Percentiles rank a stretch among this genome's conserved stretches.
phyloP scores from a whole-genome alignment of 441 rosid species.

The Gossypium davidsonii region DNA sequence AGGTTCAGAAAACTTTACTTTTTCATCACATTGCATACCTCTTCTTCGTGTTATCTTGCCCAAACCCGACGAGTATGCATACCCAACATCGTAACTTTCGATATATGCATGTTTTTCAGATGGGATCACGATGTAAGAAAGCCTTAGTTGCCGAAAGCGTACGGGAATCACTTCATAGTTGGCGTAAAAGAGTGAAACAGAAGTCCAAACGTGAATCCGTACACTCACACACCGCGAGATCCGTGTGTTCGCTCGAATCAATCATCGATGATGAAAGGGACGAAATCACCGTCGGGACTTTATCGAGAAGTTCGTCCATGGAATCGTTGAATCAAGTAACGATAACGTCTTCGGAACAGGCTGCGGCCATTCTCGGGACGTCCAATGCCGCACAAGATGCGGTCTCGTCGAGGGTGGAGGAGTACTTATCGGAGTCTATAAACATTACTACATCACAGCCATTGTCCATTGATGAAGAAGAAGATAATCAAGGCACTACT shows the following conservation, averaged over 20 bases:
- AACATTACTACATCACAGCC: conserved; percentile 32
- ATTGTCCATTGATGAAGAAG: conserved; percentile 39
- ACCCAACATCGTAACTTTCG: background rate
- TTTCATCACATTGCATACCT: background rate
- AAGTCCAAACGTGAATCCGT: conserved; percentile 53
- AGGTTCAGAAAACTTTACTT: conserved; percentile 39
- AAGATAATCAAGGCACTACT: conserved; percentile 26
- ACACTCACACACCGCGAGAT: conserved; percentile 51
- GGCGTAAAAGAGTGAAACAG: conserved; percentile 82
- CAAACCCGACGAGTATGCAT: background rate
- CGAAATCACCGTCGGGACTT: conserved; percentile 64
- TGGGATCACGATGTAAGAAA: conserved; percentile 76
- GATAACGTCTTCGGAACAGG: conserved; percentile 45
- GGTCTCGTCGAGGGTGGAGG: conserved; percentile 48
- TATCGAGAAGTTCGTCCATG: conserved; percentile 62
- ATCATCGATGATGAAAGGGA: conserved; percentile 61
- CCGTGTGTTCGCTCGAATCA: conserved; percentile 74
- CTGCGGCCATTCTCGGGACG: conserved; percentile 39
- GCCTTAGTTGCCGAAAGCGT: conserved; percentile 78
- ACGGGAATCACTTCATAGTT: conserved; percentile 85
- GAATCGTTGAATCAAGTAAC: conserved; percentile 57
- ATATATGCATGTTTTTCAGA: background rate
- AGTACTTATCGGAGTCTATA: conserved; percentile 48
- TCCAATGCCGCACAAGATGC: conserved; percentile 28
- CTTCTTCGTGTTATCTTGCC: background rate